Evolutionary conservation across 2,329 filamentous ascomycete species (phyloP).

Genomic region (Exophiala dermatitidis): DNA sequence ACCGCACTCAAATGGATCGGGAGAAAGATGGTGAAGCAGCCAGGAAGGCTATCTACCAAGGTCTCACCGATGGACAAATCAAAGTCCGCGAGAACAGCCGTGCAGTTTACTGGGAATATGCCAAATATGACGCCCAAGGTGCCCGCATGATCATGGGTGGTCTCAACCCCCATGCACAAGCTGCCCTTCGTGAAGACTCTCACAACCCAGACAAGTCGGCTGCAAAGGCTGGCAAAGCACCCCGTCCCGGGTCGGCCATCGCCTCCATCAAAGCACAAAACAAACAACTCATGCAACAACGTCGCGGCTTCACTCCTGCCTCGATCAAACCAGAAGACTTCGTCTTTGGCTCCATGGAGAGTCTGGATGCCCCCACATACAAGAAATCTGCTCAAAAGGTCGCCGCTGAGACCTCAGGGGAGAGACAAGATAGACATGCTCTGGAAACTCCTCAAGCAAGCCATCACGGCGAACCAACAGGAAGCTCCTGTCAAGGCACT

Average conservation of each 20-base stretch:
- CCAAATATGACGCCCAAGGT: slow-evolving; percentile 65
- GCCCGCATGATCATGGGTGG: slow-evolving; percentile 76
- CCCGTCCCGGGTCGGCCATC: slow-evolving; percentile 23
- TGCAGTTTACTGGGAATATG: slow-evolving; percentile 78
- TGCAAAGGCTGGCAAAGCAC: slow-evolving; percentile 14
- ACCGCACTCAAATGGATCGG: slow-evolving; percentile 79
- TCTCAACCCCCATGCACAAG: slow-evolving; percentile 71
- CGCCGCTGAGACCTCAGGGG: slow-evolving; percentile 1
- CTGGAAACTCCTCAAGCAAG: not conserved
- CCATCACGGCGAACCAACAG: slow-evolving; percentile 3
- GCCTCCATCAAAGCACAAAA: slow-evolving; percentile 24
- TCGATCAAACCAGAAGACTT: slow-evolving; percentile 18
- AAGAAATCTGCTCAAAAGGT: slow-evolving; percentile 1
- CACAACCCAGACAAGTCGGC: slow-evolving; percentile 53
- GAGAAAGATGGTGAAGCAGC: slow-evolving; percentile 73
- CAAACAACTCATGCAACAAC: slow-evolving; percentile 18
- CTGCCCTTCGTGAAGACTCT: slow-evolving; percentile 72
- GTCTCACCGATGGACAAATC: slow-evolving; percentile 81
- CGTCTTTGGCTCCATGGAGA: slow-evolving; percentile 16
- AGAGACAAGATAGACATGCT: slow-evolving; percentile 5
- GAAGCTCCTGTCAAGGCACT: slow-evolving; percentile 1
- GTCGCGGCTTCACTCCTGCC: slow-evolving; percentile 12
- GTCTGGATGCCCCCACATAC: slow-evolving; percentile 6
- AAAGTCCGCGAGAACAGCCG: slow-evolving; percentile 82
- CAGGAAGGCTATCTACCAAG: slow-evolving; percentile 83